These are phyloP conservation scores for Polytrichum formosum DNA, from an alignment of 225 moss, liverwort and hornwort species.

Conservation along the genomic window DNA sequence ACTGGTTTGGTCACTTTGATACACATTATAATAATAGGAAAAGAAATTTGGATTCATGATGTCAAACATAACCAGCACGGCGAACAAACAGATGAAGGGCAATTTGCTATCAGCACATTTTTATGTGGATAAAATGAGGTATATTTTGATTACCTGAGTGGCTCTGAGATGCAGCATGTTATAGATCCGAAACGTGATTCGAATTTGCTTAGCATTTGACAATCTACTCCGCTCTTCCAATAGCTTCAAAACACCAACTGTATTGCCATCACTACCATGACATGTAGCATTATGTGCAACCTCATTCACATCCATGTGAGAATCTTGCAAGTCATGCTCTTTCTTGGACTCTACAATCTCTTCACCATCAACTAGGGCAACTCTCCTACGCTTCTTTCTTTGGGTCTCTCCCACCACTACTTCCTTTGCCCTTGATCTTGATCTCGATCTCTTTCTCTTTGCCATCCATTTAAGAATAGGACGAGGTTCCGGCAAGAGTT, in stretches of 20 bases:
- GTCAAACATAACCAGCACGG: too few relatives aligned
- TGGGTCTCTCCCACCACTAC: neutral
- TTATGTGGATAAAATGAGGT: too few relatives aligned
- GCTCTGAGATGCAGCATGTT: conserved; percentile 50
- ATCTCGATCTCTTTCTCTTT: too few relatives aligned
- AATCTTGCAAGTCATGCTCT: neutral
- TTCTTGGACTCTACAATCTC: too few relatives aligned
- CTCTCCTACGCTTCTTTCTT: neutral
- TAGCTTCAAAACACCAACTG: conserved; percentile 15
- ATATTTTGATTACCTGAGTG: conserved; percentile 30
- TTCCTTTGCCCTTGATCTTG: neutral
- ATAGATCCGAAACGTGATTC: conserved; percentile 51
- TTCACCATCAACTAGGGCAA: neutral
- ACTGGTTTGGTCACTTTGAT: too few relatives aligned
- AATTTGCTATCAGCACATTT: too few relatives aligned
- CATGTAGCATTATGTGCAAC: conserved; percentile 17
- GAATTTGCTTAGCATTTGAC: conserved; percentile 36
- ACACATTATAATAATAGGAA: too few relatives aligned
- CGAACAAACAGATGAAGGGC: too few relatives aligned
- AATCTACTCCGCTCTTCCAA: conserved; percentile 23
- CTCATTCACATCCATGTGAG: too few relatives aligned
- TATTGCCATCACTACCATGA: conserved; percentile 20
- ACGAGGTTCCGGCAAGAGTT: too few relatives aligned
- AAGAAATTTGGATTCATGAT: too few relatives aligned
- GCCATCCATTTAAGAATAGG: too few relatives aligned